Base-by-base conservation (phyloP, 2,329 filamentous ascomycete genomes). In the Curvularia sp. region DNA sequence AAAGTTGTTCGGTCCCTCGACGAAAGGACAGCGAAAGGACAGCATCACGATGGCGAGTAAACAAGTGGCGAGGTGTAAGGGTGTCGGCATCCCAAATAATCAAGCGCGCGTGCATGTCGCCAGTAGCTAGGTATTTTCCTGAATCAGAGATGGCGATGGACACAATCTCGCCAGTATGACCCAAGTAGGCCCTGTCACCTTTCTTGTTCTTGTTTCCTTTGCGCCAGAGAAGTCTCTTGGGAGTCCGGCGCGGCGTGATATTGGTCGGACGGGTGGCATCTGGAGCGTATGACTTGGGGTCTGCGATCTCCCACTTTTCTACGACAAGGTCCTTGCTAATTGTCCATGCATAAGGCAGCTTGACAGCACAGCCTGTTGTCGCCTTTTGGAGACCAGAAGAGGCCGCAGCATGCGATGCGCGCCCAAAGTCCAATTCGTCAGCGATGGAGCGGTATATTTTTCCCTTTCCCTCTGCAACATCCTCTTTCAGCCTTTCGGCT, bases 381-480 rank as follows among this genome's bases (percentile, higher is more conserved):
- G 88, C 82, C 71, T 89, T 86, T 51, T 90, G 90, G 53, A 90
- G 89, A 77, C 96, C 91, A 74, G 89, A 89, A 67, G 90, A 87
- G 76, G 95, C 94, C 65, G 89, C 85, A 5, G 88, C 88, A 74
- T 90, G 86, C 15, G 84, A 83, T 36, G 90, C 89, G 32, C 82
- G 80, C 49, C 81, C 81, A 74, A 96, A 90, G 61, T 89, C 86
- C 63, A 97, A 83, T 65, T 91, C 85, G 21, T 85, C 81, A 34
- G 91, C 90, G 67, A 99, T 86, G 74, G 87, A 86, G 50, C 92
- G 86, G 80, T 97, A 98, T 49, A 97, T 85, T 68, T 90, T 89
- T 57, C 95, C 95, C 80, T 97, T 97, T 55, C 87, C 87, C 79
- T 97, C 95, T 51, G 95, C 87, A 42, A 95, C 91, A 75, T 98